These are phyloP conservation scores for Carex littledalei DNA, from an alignment of 176 grass and related monocot species.

Conservation along the genomic window DNA sequence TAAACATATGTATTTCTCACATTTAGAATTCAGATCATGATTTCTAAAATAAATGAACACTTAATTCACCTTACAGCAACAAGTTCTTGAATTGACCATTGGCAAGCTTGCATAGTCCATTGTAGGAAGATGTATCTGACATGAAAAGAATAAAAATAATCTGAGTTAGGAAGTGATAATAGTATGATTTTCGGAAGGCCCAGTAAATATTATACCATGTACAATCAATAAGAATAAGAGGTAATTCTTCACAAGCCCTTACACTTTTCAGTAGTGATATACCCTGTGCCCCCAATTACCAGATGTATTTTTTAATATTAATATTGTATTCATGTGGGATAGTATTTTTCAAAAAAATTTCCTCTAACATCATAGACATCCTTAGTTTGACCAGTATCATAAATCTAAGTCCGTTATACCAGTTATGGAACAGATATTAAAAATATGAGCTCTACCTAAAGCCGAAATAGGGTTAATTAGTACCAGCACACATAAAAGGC, in stretches of 20 bases:
- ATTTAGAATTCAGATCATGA: neutral
- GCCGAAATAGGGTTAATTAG: no score
- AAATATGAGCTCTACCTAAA: no score
- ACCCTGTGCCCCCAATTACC: neutral
- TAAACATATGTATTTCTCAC: neutral
- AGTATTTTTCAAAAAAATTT: neutral
- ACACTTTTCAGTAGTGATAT: no score
- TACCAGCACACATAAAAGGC: no score
- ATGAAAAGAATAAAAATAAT: slow-evolving; percentile 30
- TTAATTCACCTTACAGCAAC: slow-evolving; percentile 49
- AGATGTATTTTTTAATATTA: no score
- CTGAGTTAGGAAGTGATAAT: neutral
- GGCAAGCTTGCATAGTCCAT: slow-evolving; percentile 70
- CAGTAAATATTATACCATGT: neutral
- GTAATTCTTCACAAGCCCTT: neutral
- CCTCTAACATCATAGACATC: neutral
- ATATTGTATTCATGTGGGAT: neutral
- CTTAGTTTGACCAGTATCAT: no score
- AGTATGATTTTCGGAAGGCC: neutral
- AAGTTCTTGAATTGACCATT: slow-evolving; percentile 57
- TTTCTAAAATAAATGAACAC: neutral
- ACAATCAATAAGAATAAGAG: neutral
- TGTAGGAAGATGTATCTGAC: slow-evolving; percentile 48
- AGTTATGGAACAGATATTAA: no score
- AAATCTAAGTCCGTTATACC: no score